A percentile compares a stretch with the other conserved stretches of the same genome.
These are phyloP conservation scores for Daldinia bambusicola DNA, from an alignment of 495 filamentous ascomycete genomes.

Conservation along the genomic window DNA sequence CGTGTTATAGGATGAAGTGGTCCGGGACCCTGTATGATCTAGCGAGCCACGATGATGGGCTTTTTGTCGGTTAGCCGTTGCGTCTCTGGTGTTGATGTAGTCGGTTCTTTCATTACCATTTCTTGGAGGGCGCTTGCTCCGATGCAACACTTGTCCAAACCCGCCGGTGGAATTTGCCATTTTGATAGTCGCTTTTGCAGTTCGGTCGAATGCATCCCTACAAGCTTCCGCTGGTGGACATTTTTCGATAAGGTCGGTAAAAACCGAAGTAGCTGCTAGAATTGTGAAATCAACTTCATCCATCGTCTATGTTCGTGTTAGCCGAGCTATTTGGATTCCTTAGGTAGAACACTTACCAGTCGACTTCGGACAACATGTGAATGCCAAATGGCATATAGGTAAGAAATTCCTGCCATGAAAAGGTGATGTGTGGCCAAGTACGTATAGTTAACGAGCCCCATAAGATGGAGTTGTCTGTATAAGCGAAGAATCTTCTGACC, in stretches of 20 bases:
- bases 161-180: constrained; percentile 89
- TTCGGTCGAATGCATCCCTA: constrained; percentile 92
- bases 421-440: constrained; percentile 97
- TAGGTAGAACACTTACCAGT: constrained; percentile 67
- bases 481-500: constrained; percentile 91
- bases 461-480: constrained; percentile 88
- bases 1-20: constrained; percentile 37
- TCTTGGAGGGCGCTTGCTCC: constrained; percentile 39
- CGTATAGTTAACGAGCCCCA: constrained; percentile 93
- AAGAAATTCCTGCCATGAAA: constrained; percentile 97
- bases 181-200: constrained; percentile 91
- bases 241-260: constrained; percentile 62
- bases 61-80: constrained; percentile 50
- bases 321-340: constrained; percentile 20
- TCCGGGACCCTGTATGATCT: constrained; percentile 41
- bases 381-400: constrained; percentile 97
- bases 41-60: constrained; percentile 32
- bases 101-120: constrained; percentile 37
- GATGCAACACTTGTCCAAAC: constrained; percentile 65
- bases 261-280: constrained; percentile 82
- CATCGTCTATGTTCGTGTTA: constrained; percentile 71
- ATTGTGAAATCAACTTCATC: constrained; percentile 98
- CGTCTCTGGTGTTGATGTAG: constrained; percentile 47
- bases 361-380: constrained; percentile 85
- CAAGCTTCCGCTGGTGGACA: constrained; percentile 73